Conservation (phyloP, 768 basidiomycete genomes). For the Leccinum broughii region DNA sequence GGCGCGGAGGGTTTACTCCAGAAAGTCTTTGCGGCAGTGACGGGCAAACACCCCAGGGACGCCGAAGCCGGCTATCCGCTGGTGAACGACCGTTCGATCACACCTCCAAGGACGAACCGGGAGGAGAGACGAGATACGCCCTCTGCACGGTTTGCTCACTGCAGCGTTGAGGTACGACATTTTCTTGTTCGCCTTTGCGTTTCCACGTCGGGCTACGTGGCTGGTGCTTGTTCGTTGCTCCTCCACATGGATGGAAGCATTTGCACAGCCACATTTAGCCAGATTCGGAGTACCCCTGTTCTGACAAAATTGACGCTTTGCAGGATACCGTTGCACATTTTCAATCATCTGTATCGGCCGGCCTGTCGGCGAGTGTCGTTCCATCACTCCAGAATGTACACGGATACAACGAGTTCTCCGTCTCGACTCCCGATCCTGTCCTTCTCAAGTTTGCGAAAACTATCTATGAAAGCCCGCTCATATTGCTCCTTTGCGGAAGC, state of each 20-base stretch:
- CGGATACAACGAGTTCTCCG: conserved; percentile 95
- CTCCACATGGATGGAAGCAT: not conserved
- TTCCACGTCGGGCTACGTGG: not conserved
- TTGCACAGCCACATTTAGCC: conserved; percentile 13
- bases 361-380: conserved; percentile 65
- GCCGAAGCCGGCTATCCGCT: conserved; percentile 42
- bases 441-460: conserved; percentile 90
- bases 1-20: conserved; percentile 56
- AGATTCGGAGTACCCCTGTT: conserved; percentile 8
- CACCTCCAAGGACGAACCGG: conserved; percentile 18
- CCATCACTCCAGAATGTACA: conserved; percentile 62
- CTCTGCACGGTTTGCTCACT: conserved; percentile 69
- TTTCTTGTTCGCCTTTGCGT: not conserved
- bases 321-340: conserved; percentile 78
- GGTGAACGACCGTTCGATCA: conserved; percentile 23
- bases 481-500: conserved; percentile 87
- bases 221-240: not conserved
- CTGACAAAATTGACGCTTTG: conserved; percentile 6
- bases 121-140: conserved; percentile 49
- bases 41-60: conserved; percentile 25
- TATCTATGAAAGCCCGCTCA: conserved; percentile 93
- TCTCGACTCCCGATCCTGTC: conserved; percentile 76
- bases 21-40: conserved; percentile 34
- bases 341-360: conserved; percentile 59
- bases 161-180: conserved; percentile 57